Percentiles rank a stretch among this genome's conserved stretches.
phyloP scores from a whole-genome alignment of 495 filamentous ascomycete genomes.

The Bombardia bombarda region DNA sequence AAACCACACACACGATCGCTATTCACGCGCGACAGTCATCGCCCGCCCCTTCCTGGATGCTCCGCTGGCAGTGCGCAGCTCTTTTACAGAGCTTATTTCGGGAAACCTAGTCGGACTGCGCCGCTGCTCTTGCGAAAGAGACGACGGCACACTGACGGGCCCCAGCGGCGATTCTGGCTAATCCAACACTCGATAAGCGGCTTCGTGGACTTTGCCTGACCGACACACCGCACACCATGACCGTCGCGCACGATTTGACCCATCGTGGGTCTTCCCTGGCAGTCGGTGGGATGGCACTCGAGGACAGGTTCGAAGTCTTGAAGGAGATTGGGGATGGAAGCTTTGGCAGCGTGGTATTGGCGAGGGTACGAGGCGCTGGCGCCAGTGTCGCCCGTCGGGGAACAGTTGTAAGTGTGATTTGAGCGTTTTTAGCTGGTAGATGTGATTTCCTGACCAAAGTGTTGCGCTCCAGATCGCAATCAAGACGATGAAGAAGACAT shows the following conservation, averaged over 20 bases:
- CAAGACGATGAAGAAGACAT: slow-evolving; percentile 99
- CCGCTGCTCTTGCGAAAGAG: slow-evolving; percentile 8
- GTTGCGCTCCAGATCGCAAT: slow-evolving; percentile 69
- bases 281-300: slow-evolving; percentile 43
- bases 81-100: slow-evolving; percentile 22
- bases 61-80: slow-evolving; percentile 24
- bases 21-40: not conserved
- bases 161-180: not conserved
- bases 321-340: slow-evolving; percentile 99
- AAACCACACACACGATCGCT: not conserved
- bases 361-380: slow-evolving; percentile 82
- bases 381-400: slow-evolving; percentile 82
- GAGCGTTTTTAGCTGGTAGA: not conserved
- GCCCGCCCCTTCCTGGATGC: slow-evolving; percentile 22
- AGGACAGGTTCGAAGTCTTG: slow-evolving; percentile 90
- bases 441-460: slow-evolving; percentile 8
- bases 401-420: slow-evolving; percentile 64
- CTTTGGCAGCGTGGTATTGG: slow-evolving; percentile 92
- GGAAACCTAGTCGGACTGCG: slow-evolving; percentile 5
- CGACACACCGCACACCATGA: slow-evolving; percentile 45
- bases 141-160: slow-evolving; percentile 1
- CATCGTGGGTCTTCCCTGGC: slow-evolving; percentile 46
- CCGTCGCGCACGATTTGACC: slow-evolving; percentile 56
- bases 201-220: not conserved
- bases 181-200: not conserved